Conservation (phyloP, 1,284 basidiomycete species). For the Sanguinoderma infundibulare region DNA sequence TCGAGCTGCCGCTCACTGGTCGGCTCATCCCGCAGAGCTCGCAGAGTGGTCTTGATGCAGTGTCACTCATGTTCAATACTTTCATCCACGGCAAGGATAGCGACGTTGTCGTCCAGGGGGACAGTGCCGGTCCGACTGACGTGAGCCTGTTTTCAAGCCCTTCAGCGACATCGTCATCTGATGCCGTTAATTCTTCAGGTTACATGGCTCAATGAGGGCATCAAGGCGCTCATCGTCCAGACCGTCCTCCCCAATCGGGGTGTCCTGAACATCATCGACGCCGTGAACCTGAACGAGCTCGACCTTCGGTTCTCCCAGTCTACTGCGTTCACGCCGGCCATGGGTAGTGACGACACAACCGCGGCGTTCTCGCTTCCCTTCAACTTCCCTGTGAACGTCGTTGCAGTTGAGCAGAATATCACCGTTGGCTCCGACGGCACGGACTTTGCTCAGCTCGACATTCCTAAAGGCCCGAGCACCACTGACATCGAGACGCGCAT, state of each 20-base stretch:
- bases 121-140: conserved; percentile 64
- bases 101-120: conserved; percentile 64
- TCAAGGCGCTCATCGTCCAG: conserved; percentile 65
- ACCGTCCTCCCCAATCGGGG: conserved; percentile 73
- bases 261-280: conserved; percentile 66
- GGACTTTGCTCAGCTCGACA: conserved; percentile 64
- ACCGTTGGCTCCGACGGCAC: conserved; percentile 58
- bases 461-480: conserved; percentile 62
- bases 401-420: conserved; percentile 65
- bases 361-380: conserved; percentile 75
- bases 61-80: conserved; percentile 75
- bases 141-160: conserved; percentile 34
- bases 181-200: conserved; percentile 44
- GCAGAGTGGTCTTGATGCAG: conserved; percentile 55
- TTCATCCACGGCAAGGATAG: conserved; percentile 75
- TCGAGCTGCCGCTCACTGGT: conserved; percentile 61
- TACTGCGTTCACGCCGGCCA: conserved; percentile 60
- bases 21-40: conserved; percentile 68
- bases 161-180: not conserved
- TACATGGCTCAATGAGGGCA: conserved; percentile 78
- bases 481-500: conserved; percentile 70
- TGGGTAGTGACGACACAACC: conserved; percentile 63
- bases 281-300: conserved; percentile 67
- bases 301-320: conserved; percentile 62
- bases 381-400: conserved; percentile 72